phyloP scores from a whole-genome alignment of 140 eudicot genomes.

The Oenanthe javanica region DNA sequence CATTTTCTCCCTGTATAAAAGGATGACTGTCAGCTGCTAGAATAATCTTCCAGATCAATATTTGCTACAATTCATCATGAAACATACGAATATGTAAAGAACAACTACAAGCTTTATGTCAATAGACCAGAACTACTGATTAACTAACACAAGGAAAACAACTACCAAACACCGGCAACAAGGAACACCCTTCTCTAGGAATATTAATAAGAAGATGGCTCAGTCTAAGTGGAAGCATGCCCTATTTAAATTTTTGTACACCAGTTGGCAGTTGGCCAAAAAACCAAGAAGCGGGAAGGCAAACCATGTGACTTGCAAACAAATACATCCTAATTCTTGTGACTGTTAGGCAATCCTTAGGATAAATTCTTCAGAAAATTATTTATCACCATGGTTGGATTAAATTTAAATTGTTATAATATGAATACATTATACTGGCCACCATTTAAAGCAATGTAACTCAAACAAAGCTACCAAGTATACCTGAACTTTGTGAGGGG shows the following conservation, averaged over 20 bases:
- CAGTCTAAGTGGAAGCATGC: not conserved
- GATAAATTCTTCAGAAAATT: not conserved
- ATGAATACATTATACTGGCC: not conserved
- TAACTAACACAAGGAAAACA: not conserved
- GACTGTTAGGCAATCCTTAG: not conserved
- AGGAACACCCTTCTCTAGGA: not conserved
- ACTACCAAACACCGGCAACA: not conserved
- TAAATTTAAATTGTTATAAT: not conserved
- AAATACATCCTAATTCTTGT: not conserved
- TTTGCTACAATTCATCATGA: not conserved
- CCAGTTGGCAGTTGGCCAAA: not conserved
- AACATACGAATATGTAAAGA: not conserved
- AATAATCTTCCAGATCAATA: not conserved
- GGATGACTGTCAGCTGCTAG: not conserved
- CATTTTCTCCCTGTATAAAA: conserved; percentile 67
- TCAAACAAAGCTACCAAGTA: not conserved
- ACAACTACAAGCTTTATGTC: not conserved
- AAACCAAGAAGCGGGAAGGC: not conserved
- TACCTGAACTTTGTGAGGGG: conserved; percentile 78
- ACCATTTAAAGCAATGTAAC: not conserved
- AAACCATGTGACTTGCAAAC: not conserved
- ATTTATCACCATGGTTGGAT: not conserved
- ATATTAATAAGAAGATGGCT: not conserved
- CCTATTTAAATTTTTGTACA: not conserved
- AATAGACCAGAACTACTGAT: not conserved